These are phyloP conservation scores for Talaromyces sp. DNA, from an alignment of 2,329 filamentous ascomycete species.

Conservation along the genomic window DNA sequence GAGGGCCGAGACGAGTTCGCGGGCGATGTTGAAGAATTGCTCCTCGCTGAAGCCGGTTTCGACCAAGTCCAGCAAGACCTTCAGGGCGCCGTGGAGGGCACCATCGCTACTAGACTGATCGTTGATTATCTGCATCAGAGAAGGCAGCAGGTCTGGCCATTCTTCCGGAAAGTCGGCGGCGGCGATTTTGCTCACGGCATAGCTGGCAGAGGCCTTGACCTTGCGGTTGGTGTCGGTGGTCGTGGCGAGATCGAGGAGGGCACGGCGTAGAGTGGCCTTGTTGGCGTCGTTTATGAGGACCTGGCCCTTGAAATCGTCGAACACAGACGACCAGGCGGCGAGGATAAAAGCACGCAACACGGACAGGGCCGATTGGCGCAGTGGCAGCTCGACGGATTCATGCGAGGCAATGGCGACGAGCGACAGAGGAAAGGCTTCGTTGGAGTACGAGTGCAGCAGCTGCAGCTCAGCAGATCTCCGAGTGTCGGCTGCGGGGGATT, in stretches of 20 bases:
- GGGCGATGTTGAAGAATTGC: conserved; percentile 87
- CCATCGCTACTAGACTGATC: conserved; percentile 63
- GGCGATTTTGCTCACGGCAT: conserved; percentile 88
- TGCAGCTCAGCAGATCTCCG: conserved; percentile 83
- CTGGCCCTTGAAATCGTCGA: conserved; percentile 63
- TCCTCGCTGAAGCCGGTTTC: conserved; percentile 91
- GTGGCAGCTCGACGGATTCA: conserved; percentile 62
- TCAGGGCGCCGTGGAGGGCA: conserved; percentile 83
- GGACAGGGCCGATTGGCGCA: conserved; percentile 78
- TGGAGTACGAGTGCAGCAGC: conserved; percentile 63
- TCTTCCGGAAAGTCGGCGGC: conserved; percentile 87
- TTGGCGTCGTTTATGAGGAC: conserved; percentile 66
- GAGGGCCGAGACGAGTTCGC: conserved; percentile 75
- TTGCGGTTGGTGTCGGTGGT: conserved; percentile 71
- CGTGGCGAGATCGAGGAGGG: conserved; percentile 71
- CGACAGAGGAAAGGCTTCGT: conserved; percentile 67
- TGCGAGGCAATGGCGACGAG: conserved; percentile 78
- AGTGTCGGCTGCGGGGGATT: conserved; percentile 66
- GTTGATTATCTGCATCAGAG: conserved; percentile 67
- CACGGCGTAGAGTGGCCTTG: conserved; percentile 66
- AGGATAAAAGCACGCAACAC: conserved; percentile 78
- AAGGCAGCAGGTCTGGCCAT: conserved; percentile 84
- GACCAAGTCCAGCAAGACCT: conserved; percentile 81
- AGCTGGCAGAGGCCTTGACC: conserved; percentile 83
- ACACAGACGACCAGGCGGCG: conserved; percentile 72